phyloP scores from a whole-genome alignment of 108 stramenopile species.

The Craspedostauros australis region DNA sequence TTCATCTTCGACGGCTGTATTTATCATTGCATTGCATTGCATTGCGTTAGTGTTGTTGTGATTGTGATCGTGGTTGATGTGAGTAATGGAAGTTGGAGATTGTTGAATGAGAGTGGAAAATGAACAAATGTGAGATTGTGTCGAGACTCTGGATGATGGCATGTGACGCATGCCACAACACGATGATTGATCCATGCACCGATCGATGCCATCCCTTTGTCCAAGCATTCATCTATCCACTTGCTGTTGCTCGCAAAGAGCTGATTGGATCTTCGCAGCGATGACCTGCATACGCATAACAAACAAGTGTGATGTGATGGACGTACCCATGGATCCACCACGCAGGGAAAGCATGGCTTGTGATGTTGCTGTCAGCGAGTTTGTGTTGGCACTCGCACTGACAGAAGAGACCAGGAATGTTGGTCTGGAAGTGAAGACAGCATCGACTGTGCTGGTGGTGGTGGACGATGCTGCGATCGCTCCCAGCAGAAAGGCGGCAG shows the following conservation, averaged over 20 bases:
- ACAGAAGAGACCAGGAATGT: too few species aligned
- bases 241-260: too few species aligned
- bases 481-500: neutral
- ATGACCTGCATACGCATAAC: neutral
- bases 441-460: constrained; percentile 5
- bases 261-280: too few species aligned
- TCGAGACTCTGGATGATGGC: too few species aligned
- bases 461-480: constrained; percentile 11
- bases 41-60: too few species aligned
- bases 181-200: neutral
- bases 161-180: too few species aligned
- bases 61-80: too few species aligned
- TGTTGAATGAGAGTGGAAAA: constrained; percentile 1
- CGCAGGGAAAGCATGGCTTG: neutral
- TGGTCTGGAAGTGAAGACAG: too few species aligned
- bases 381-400: neutral
- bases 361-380: neutral
- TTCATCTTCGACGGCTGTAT: constrained; percentile 13
- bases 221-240: too few species aligned
- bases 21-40: too few species aligned
- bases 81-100: too few species aligned
- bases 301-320: neutral
- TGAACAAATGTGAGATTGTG: neutral
- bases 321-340: constrained; percentile 28
- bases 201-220: neutral